Conservation (phyloP, 2,329 filamentous ascomycete species). For the Golovinomyces cichoracearum region DNA sequence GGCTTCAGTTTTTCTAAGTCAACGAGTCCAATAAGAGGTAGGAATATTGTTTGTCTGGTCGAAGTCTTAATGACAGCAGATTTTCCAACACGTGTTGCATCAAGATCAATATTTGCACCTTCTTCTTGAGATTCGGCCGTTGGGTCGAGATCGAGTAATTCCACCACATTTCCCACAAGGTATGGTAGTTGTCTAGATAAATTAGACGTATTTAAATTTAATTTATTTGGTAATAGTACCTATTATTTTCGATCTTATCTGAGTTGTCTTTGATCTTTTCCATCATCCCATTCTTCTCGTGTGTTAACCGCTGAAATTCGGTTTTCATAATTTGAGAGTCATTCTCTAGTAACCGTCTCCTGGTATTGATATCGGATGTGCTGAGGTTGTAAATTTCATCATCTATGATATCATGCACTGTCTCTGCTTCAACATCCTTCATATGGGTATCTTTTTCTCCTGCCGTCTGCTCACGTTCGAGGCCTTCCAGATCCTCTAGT, state of each 20-base stretch:
- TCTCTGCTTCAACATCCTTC: slow-evolving; percentile 51
- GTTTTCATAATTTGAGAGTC: slow-evolving; percentile 97
- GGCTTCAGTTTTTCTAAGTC: slow-evolving; percentile 89
- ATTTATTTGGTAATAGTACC: slow-evolving; percentile 35
- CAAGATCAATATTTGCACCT: slow-evolving; percentile 92
- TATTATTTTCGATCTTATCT: slow-evolving; percentile 98
- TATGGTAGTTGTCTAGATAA: slow-evolving; percentile 68
- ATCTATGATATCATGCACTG: slow-evolving; percentile 63
- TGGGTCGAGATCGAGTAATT: slow-evolving; percentile 87
- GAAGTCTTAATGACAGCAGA: slow-evolving; percentile 99
- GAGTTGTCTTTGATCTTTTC: slow-evolving; percentile 98
- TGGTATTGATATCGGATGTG: slow-evolving; percentile 81
- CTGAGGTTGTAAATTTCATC: slow-evolving; percentile 78
- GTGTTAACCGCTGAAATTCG: slow-evolving; percentile 76
- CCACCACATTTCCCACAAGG: slow-evolving; percentile 92
- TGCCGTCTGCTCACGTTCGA: slow-evolving; percentile 44
- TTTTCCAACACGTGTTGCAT: slow-evolving; percentile 89
- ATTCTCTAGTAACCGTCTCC: slow-evolving; percentile 81
- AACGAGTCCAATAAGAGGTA: slow-evolving; percentile 87
- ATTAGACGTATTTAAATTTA: too few species aligned
- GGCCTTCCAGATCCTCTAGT: slow-evolving; percentile 50
- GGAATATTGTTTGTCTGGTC: slow-evolving; percentile 91
- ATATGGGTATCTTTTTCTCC: slow-evolving; percentile 50
- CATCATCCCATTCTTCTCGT: slow-evolving; percentile 86
- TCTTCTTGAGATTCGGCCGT: slow-evolving; percentile 90